Base-by-base conservation (phyloP, 1,284 basidiomycete genomes). In the Vanrija sp. region DNA sequence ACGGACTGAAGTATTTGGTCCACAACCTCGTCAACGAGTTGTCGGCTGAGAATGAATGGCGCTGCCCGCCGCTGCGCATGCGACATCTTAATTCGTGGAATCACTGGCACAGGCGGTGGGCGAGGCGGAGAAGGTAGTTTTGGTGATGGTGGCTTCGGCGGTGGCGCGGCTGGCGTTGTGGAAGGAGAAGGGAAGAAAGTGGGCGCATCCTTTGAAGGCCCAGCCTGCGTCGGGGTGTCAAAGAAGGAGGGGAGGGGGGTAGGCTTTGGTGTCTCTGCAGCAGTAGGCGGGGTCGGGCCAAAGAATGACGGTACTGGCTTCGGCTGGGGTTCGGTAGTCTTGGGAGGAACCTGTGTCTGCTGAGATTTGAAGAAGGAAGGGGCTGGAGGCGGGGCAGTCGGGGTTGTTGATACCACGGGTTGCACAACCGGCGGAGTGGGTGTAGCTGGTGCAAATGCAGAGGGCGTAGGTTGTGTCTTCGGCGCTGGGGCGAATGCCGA, bases 11-110 rank as follows among this genome's bases (percentile, higher is more conserved):
- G 36, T 20, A 69, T 47, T 2, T 20, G n/a, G 3, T 50, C 45
- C 9, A 71, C 49, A 15, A 66, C 62, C 20, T 67, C 61, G 3
- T 43, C 15, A 1, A 72, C 41, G n/a, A 72, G 50, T n/a, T 53
- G 37, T 41, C 62, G 57, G 24, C 52, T 47, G 10, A 72, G 22
- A 0, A 53, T 37, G 0, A 64, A 53, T 0, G 68, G 39, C 2
- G 25, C 52, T 16, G 8, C 37, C 15, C 53, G 45, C 47, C 55
- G 43, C 3, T 42, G 19, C 8, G 41, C 38, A 7, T 53, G 56
- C 12, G 50, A 18, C 3, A 55, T 44, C 38, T 50, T 55, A 37
- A 59, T 59, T 16, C 38, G 25, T 4, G 51, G 48, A 4, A 36
- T 46, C 20, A 47, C 41, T 2, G 57, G 53, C n/a, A 47, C 38